A percentile compares a stretch with the other conserved stretches of the same genome.
Conservation (phyloP, 768 basidiomycete species). For the Hygrophoropsis aurantiaca region DNA sequence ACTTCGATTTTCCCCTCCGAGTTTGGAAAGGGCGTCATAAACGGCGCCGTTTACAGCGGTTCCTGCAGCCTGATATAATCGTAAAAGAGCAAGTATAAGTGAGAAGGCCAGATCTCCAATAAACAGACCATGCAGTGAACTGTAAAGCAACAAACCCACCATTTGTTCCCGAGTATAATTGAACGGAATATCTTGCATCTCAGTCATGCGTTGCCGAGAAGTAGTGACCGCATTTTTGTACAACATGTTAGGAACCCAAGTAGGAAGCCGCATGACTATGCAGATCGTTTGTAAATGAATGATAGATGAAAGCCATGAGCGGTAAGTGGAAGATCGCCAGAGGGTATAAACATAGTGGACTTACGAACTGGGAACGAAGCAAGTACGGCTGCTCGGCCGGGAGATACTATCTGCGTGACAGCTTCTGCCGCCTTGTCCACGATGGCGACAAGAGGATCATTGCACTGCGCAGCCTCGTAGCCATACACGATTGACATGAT, state of each 20-base stretch:
- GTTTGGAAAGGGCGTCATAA: conserved; percentile 14
- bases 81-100: no score
- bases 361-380: conserved; percentile 25
- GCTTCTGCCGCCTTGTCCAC: conserved; percentile 14
- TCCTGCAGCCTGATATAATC: background rate
- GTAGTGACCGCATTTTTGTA: conserved; percentile 18
- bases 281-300: background rate
- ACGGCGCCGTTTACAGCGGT: conserved; percentile 12
- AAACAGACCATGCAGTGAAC: no score
- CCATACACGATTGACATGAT: conserved; percentile 28
- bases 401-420: conserved; percentile 12
- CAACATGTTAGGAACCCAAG: conserved; percentile 23
- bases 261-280: conserved; percentile 22
- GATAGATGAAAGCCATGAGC: background rate
- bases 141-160: conserved; percentile 9
- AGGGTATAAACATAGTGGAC: background rate
- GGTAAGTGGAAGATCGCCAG: background rate
- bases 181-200: conserved; percentile 20
- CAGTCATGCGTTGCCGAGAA: conserved; percentile 12
- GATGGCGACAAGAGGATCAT: conserved; percentile 22
- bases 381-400: conserved; percentile 21
- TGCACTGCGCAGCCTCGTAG: conserved; percentile 14
- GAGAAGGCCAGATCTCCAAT: no score
- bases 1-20: conserved; percentile 21
- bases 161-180: conserved; percentile 21